Percentiles rank a stretch among this genome's conserved stretches.
These are phyloP conservation scores for Yueomyces sp. DNA, from an alignment of 1,139 yeast species.

Conservation along the genomic window DNA sequence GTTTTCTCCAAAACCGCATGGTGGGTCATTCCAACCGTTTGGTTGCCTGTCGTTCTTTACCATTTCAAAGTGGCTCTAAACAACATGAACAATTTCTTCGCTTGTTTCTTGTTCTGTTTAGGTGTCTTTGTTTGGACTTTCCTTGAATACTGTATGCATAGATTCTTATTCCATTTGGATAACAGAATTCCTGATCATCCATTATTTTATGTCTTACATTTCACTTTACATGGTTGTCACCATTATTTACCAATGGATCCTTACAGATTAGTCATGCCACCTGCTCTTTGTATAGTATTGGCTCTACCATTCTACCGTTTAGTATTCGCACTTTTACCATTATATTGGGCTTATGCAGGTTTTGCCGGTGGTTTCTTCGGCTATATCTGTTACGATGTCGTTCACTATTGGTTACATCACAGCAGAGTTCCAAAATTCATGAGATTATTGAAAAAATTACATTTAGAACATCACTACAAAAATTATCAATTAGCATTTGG, in stretches of 20 bases:
- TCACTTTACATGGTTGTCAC: slow-evolving; percentile 88
- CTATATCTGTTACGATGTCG: slow-evolving; percentile 77
- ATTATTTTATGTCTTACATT: slow-evolving; percentile 66
- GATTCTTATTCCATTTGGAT: slow-evolving; percentile 90
- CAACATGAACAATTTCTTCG: slow-evolving; percentile 24
- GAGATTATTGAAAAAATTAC: slow-evolving; percentile 75
- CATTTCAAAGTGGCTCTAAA: slow-evolving; percentile 31
- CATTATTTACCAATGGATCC: slow-evolving; percentile 97
- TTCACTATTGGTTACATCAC: slow-evolving; percentile 87
- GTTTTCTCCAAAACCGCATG: slow-evolving; percentile 61
- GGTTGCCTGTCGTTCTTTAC: slow-evolving; percentile 73
- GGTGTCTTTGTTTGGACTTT: slow-evolving; percentile 90
- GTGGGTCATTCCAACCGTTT: slow-evolving; percentile 74
- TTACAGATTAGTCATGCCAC: slow-evolving; percentile 90
- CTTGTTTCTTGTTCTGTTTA: slow-evolving; percentile 32
- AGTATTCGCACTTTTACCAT: slow-evolving; percentile 48
- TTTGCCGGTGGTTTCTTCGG: slow-evolving; percentile 96
- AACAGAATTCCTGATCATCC: slow-evolving; percentile 72
- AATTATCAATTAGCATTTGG: slow-evolving; percentile 95
- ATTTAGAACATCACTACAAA: slow-evolving; percentile 93
- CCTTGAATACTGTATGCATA: slow-evolving; percentile 75
- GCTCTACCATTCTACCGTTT: slow-evolving; percentile 48
- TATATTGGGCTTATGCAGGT: slow-evolving; percentile 47
- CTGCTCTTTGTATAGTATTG: slow-evolving; percentile 55
- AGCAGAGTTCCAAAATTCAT: slow-evolving; percentile 61